phyloP scores from a whole-genome alignment of 345 rosid genomes.

The Lenwebbia sp. region DNA sequence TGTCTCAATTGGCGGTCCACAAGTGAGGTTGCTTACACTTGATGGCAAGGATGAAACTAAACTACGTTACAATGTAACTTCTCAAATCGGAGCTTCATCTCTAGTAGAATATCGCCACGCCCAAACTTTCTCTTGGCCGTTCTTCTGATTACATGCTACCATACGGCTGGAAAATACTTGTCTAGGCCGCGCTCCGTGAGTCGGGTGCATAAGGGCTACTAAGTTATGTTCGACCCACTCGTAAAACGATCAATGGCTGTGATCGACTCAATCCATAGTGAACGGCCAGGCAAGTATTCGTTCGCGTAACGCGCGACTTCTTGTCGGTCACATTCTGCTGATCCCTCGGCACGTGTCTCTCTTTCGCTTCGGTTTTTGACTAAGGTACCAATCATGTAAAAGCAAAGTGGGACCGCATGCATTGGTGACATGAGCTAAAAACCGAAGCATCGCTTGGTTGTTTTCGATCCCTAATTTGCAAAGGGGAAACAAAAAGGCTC shows the following conservation, averaged over 20 bases:
- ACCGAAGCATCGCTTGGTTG: neutral
- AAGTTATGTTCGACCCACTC: neutral
- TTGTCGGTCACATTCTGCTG: neutral
- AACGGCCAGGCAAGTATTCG: neutral
- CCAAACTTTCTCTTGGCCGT: neutral
- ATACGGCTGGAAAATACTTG: neutral
- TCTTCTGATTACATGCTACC: neutral
- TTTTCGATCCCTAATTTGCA: neutral
- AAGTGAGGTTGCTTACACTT: neutral
- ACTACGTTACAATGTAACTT: neutral
- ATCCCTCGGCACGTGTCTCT: neutral
- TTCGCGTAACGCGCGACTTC: neutral
- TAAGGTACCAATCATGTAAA: neutral
- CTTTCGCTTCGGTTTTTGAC: neutral
- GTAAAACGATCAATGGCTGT: accelerated
- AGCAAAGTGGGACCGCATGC: neutral
- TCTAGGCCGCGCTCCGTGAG: neutral
- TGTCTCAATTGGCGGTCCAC: neutral
- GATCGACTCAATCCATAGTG: neutral
- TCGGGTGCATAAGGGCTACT: accelerated
- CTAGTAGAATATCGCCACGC: neutral
- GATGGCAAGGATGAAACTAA: neutral
- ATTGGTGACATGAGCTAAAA: neutral
- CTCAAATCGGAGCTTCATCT: neutral
- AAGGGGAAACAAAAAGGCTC: neutral